Percentiles rank a stretch among this genome's conserved stretches.
Evolutionary conservation across 257 asterid genomes (phyloP).

Genomic region (Rehmannia glutinosa): DNA sequence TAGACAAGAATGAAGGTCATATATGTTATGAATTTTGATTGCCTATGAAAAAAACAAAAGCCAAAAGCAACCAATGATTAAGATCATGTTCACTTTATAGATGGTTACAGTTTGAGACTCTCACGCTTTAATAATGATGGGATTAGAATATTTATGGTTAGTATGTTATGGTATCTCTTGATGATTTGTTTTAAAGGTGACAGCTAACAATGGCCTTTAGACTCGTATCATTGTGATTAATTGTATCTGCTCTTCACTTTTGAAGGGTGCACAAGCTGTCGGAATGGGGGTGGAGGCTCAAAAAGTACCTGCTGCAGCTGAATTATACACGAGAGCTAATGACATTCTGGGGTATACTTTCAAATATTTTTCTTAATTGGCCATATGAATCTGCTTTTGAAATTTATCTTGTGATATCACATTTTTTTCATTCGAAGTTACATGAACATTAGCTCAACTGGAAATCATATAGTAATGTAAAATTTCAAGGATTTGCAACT

Average conservation of each 20-base stretch:
- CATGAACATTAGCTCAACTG: background rate
- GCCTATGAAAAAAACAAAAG: background rate
- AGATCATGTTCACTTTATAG: background rate
- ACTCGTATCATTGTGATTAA: background rate
- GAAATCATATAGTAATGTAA: background rate
- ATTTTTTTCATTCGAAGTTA: background rate
- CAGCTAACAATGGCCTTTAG: background rate
- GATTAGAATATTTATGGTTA: too few relatives aligned
- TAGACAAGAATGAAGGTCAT: background rate
- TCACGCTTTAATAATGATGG: too few relatives aligned
- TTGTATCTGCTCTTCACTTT: conserved; percentile 16
- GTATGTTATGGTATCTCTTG: background rate
- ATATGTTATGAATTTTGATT: background rate
- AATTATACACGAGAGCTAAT: conserved; percentile 73
- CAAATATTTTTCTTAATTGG: background rate
- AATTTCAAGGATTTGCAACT: background rate
- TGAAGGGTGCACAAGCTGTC: conserved; percentile 97
- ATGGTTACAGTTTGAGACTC: too few relatives aligned
- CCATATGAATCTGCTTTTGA: background rate
- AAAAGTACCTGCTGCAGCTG: conserved; percentile 94
- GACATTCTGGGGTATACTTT: conserved; percentile 72
- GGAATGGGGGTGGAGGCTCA: conserved; percentile 98
- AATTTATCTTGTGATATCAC: background rate
- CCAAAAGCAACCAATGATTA: background rate
- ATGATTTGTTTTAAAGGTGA: conserved; percentile 1